Conservation (phyloP, 2,329 filamentous ascomycete species). For the Erysiphe pisi region DNA sequence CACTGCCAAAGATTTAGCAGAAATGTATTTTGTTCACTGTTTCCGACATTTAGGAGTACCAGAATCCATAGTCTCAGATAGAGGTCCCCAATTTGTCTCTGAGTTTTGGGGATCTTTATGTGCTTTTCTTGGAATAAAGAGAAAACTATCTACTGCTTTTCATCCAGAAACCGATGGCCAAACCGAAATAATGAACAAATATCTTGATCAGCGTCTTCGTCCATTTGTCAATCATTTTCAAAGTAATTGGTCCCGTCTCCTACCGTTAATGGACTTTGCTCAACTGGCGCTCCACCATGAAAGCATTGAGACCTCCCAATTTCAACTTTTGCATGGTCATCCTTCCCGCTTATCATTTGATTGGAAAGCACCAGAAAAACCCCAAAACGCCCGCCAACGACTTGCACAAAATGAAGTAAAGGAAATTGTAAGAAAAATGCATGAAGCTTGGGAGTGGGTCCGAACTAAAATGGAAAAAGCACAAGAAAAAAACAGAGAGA, state of each 20-base stretch:
- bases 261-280: background rate
- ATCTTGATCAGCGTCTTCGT: slow-evolving; percentile 30
- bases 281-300: background rate
- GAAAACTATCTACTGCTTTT: background rate
- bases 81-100: background rate
- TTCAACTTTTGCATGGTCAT: background rate
- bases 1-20: slow-evolving; percentile 25
- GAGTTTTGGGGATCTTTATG: background rate
- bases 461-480: background rate
- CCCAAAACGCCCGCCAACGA: background rate
- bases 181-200: slow-evolving; percentile 32
- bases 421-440: background rate
- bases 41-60: slow-evolving; percentile 15
- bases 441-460: slow-evolving; percentile 5
- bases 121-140: background rate
- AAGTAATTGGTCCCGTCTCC: background rate
- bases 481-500: background rate
- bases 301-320: background rate
- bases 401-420: background rate
- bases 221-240: slow-evolving; percentile 9
- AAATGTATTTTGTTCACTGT: slow-evolving; percentile 29
- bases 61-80: slow-evolving; percentile 30
- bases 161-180: slow-evolving; percentile 30
- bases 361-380: background rate
- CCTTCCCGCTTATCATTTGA: background rate